Evolutionary conservation across 495 filamentous ascomycete species (phyloP).

Genomic region (Penicillium malachiteum): DNA sequence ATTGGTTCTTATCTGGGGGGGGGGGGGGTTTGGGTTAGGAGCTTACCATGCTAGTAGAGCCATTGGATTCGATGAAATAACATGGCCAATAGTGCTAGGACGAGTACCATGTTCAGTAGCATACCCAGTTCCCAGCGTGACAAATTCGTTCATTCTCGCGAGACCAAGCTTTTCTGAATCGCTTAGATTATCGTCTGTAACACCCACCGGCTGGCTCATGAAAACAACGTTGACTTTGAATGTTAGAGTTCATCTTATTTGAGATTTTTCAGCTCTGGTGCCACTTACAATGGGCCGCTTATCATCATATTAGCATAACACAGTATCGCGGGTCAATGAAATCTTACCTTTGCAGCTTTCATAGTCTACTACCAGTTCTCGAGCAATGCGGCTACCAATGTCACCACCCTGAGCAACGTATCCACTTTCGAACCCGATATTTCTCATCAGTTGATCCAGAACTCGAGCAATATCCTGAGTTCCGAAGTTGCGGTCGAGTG

Average conservation of each 20-base stretch:
- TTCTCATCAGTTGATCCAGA: slow-evolving; percentile 58
- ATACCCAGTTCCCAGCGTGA: slow-evolving; percentile 49
- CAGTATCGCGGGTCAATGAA: not conserved
- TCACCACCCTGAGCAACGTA: slow-evolving; percentile 71
- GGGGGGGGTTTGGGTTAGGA: no score
- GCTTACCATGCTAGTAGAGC: slow-evolving; percentile 64
- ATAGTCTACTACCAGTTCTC: slow-evolving; percentile 40
- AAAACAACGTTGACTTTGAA: slow-evolving; percentile 35
- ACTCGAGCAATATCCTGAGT: slow-evolving; percentile 43
- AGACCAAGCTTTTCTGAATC: slow-evolving; percentile 36
- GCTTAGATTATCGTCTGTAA: slow-evolving; percentile 49
- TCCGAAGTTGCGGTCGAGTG: slow-evolving; percentile 48
- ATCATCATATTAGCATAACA: not conserved
- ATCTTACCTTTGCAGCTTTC: slow-evolving; percentile 45
- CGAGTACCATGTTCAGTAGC: slow-evolving; percentile 57
- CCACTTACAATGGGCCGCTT: slow-evolving; percentile 38
- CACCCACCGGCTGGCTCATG: slow-evolving; percentile 55
- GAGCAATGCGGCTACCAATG: slow-evolving; percentile 54
- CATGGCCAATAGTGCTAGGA: slow-evolving; percentile 61
- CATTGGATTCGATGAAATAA: slow-evolving; percentile 56
- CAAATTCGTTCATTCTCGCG: slow-evolving; percentile 34
- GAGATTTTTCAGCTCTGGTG: no score
- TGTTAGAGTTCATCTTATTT: not conserved
- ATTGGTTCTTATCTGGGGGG: no score
- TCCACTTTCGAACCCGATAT: slow-evolving; percentile 56